Percentiles rank a stretch among this genome's conserved stretches.
Evolutionary conservation across 805 yeast genomes (phyloP).

Genomic region (Blastobotrys mokoenaii): DNA sequence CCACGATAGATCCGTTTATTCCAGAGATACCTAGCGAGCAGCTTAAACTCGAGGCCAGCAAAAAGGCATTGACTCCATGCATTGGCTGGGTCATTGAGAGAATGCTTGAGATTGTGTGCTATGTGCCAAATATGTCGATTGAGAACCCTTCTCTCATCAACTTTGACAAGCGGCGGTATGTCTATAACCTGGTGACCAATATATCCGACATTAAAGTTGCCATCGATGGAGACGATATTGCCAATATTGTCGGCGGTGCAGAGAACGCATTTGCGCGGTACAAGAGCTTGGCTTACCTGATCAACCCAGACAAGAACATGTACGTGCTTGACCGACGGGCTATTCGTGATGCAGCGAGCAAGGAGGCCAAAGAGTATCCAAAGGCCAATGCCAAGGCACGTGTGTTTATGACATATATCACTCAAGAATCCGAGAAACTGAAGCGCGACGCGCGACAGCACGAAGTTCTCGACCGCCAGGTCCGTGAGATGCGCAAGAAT

Average conservation of each 20-base stretch:
- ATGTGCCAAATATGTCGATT: constrained; percentile 69
- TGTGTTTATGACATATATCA: constrained; percentile 40
- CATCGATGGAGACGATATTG: constrained; percentile 7
- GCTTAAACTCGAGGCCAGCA: constrained; percentile 13
- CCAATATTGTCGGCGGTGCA: constrained; percentile 6
- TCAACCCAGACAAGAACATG: constrained; percentile 25
- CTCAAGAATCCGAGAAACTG: constrained; percentile 43
- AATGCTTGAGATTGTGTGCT: constrained; percentile 63
- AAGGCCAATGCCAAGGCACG: constrained; percentile 30
- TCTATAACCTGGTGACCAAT: constrained; percentile 51
- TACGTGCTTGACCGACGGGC: constrained; percentile 23
- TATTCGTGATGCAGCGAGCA: constrained; percentile 33
- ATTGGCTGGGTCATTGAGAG: constrained; percentile 87
- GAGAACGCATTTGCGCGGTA: constrained; percentile 10
- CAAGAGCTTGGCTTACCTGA: constrained; percentile 22
- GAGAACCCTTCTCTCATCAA: constrained; percentile 60
- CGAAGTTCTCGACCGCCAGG: constrained; percentile 27
- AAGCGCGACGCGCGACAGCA: constrained; percentile 43
- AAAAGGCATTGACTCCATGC: constrained; percentile 60
- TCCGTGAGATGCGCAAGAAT: constrained; percentile 11
- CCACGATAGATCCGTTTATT: constrained; percentile 17
- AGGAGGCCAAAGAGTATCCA: constrained; percentile 35
- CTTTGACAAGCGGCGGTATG: constrained; percentile 75
- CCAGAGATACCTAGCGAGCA: constrained; percentile 21
- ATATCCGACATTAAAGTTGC: constrained; percentile 36